Base-by-base conservation (phyloP, 345 rosid species). In the Citrus trifoliata region DNA sequence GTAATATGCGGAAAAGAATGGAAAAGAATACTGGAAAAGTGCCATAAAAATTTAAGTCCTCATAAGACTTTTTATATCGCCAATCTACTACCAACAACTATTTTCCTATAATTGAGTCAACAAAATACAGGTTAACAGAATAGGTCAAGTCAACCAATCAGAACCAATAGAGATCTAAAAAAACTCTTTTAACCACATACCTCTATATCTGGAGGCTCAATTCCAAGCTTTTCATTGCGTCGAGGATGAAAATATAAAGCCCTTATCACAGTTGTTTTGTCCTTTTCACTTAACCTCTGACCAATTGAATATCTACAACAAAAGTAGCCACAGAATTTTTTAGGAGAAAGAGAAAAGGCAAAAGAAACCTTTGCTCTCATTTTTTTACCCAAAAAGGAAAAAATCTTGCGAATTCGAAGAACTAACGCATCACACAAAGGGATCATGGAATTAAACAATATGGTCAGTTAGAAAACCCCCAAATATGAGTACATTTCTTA, bases 221-320 rank as follows among this genome's bases (percentile, higher is more conserved):
- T 55, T 84, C 99, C 99, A 7, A 94, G 82, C 79, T 96, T 96
- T 80, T 93, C 94, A 51, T 84, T 88, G 53, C 82, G 74, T 59
- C 87, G 91, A 33, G 99, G 99, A 80, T 96, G 99, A 46, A 94
- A 96, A 81, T 73, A 75, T 62, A 96, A 79, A 18, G 88, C 95
- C 86, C 56, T 85, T 87, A 74, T 84, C 87, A 96, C 73, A 3
- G 68, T 70, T 2, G 59, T 67, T 77, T 84, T 83, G 79, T 93
- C 98, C 4, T 63, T 51, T 63, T 89, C 97, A 80, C 77, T 87
- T 79, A 96, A 75, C 7, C 64, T 76, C 4, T 87, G 90, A 84
- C 89, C 80, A 55, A 91, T 81, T 27, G 88, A 89, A 80, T 91
- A 88, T 85, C 98, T 96, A 53, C 78, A 83, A 35, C 3, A 10